Evolutionary conservation across 352 stramenopile genomes (phyloP).

Genomic region (Pythium biforme): DNA sequence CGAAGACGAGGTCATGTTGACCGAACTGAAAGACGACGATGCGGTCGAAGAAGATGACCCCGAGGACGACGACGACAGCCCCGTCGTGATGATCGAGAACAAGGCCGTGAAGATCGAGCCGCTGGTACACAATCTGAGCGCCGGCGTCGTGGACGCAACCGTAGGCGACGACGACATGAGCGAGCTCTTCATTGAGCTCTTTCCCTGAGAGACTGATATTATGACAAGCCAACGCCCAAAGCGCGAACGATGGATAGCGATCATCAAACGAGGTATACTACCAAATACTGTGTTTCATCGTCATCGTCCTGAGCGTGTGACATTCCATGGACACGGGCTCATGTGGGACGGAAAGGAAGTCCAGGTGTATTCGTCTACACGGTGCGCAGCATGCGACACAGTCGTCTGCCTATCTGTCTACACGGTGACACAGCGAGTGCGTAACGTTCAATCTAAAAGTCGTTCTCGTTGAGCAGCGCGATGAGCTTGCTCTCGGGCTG

Average conservation of each 20-base stretch:
- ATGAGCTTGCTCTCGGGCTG: slow-evolving; percentile 48
- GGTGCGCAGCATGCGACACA: neutral
- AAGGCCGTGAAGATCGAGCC: slow-evolving; percentile 20
- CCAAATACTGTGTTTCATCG: neutral
- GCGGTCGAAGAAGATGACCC: neutral
- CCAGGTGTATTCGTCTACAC: neutral
- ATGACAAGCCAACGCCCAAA: neutral
- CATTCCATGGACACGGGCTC: too few relatives aligned
- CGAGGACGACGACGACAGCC: slow-evolving; percentile 9
- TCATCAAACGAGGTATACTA: neutral
- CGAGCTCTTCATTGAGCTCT: slow-evolving; percentile 24
- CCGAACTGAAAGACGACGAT: neutral
- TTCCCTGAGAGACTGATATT: slow-evolving; percentile 13
- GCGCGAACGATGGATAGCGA: neutral
- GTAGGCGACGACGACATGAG: slow-evolving; percentile 16
- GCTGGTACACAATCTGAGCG: neutral
- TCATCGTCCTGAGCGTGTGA: too few relatives aligned
- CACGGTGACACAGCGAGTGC: neutral
- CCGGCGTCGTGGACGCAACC: neutral
- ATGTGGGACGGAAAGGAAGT: too few relatives aligned
- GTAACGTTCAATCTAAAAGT: slow-evolving; percentile 66
- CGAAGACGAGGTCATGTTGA: neutral
- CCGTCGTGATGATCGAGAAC: slow-evolving; percentile 14
- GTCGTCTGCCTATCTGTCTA: too few relatives aligned
- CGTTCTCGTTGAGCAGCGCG: slow-evolving; percentile 67